Percentiles rank a stretch among this genome's conserved stretches.
These are phyloP conservation scores for Periconia digitata DNA, from an alignment of 2,329 filamentous ascomycete genomes.

Conservation along the genomic window DNA sequence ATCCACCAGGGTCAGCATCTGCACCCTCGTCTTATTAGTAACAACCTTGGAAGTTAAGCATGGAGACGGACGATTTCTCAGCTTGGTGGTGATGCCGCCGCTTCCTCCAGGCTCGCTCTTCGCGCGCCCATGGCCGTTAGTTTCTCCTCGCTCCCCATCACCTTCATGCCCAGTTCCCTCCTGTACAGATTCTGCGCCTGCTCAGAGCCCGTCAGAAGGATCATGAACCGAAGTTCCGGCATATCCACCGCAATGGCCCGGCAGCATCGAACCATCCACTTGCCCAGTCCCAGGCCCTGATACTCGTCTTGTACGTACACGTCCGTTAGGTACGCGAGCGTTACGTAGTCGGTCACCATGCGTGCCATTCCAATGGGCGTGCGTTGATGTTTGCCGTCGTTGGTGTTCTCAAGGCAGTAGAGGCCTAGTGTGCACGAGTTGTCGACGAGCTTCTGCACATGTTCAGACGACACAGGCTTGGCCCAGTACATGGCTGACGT, in stretches of 20 bases:
- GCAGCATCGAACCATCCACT: conserved; percentile 12
- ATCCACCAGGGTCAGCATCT: not conserved
- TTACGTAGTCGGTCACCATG: conserved; percentile 70
- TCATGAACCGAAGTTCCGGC: conserved; percentile 56
- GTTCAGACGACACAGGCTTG: conserved; percentile 19
- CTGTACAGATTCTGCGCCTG: conserved; percentile 29
- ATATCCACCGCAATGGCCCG: conserved; percentile 39
- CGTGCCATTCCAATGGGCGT: conserved; percentile 61
- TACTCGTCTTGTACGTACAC: conserved; percentile 64
- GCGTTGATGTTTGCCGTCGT: conserved; percentile 9
- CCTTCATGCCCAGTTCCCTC: conserved; percentile 30
- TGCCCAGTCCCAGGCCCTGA: conserved; percentile 64
- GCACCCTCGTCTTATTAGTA: too few relatives aligned
- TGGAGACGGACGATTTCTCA: not conserved
- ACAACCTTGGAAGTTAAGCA: too few relatives aligned
- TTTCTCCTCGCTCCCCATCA: conserved; percentile 21
- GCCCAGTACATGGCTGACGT: conserved; percentile 35
- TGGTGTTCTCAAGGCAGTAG: conserved; percentile 12
- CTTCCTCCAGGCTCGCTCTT: conserved; percentile 15
- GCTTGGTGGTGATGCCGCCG: too few relatives aligned
- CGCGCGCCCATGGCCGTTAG: conserved; percentile 28
- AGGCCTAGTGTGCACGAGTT: conserved; percentile 38
- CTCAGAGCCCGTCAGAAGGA: conserved; percentile 30
- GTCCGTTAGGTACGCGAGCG: conserved; percentile 70
- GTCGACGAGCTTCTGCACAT: conserved; percentile 26